These are phyloP conservation scores for Fraxinus paxiana DNA, from an alignment of 305 asterid species.

Conservation along the genomic window DNA sequence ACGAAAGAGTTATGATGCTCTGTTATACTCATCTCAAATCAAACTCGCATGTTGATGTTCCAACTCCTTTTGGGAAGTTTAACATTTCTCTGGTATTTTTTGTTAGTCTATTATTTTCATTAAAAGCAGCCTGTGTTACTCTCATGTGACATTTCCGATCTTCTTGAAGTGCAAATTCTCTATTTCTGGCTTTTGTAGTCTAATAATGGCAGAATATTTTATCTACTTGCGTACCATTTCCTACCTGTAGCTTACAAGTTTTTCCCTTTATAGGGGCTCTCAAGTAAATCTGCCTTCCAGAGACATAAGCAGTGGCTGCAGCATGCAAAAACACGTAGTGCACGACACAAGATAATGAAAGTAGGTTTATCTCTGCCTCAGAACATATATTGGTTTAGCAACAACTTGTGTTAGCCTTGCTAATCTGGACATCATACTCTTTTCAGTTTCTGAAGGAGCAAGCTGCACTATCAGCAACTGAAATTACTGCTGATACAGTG, in stretches of 20 bases:
- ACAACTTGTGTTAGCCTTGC: background rate
- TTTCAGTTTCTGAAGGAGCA: conserved; percentile 86
- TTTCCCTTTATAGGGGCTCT: conserved; percentile 57
- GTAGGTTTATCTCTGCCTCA: conserved; percentile 40
- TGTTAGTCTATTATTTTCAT: background rate
- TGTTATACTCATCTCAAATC: background rate
- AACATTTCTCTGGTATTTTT: background rate
- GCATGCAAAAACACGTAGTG: conserved; percentile 94
- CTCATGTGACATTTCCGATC: background rate
- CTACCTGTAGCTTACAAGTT: background rate
- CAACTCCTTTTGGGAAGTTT: background rate
- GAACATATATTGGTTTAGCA: background rate
- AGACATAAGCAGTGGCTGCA: conserved; percentile 94
- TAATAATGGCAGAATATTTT: background rate
- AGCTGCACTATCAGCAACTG: conserved; percentile 79
- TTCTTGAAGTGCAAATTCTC: background rate
- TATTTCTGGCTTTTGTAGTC: background rate
- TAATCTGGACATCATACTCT: conserved; percentile 21
- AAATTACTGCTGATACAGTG: conserved; percentile 74
- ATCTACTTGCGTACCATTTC: background rate
- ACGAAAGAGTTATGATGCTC: background rate
- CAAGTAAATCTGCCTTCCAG: conserved; percentile 85
- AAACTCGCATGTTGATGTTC: background rate
- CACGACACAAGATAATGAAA: conserved; percentile 91
- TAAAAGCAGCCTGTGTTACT: background rate